Base-by-base conservation (phyloP, 352 stramenopile genomes). In the Discostella stelligera region DNA sequence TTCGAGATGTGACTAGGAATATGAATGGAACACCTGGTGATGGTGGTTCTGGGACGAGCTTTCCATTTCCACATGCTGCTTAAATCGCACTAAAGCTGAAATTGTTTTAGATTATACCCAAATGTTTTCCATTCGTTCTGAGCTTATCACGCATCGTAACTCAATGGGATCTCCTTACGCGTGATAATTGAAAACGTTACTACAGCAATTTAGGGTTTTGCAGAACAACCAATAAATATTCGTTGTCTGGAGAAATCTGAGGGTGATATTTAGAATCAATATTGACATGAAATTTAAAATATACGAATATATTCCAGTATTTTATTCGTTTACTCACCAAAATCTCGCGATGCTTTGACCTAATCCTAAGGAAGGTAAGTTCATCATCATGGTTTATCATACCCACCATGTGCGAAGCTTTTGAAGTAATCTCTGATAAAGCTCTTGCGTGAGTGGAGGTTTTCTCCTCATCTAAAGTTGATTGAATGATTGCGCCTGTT, bases 271-370 rank as follows among this genome's bases (percentile, higher is more conserved):
- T 20, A 50, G 25, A 1, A 37, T 27, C 52, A 60, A 21, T 25
- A 58, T 21, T 27, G 9, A 30, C 16, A 13, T 55, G 60, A 58
- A 0, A 74, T 11, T 48, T 18, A 32, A 18, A 54, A 46, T 27
- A 16, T 23, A 39, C 13, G 41, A 50, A 65, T 58, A 32, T 37
- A 55, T 48, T 32, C 46, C 44, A 46, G 6, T 39, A 63, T 58
- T 21, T 62, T 18, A 23, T 1, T 55, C 30, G 20, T 5, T 88
- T 46, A 63, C 72, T 63, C 72, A 98, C 95, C 91, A 98, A 96
- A 65, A 98, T 96, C 89, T 98, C 95, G 79, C 96, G 89, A 78
- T 97, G 95, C 80, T 96, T 96, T 56, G 94, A 97, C 74, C 95
- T 92, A 79, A 98, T 95, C 46, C 94, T 87, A 37, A 98, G 78